phyloP scores from a whole-genome alignment of 179 eudicot species.

The Beta macrorhiza region DNA sequence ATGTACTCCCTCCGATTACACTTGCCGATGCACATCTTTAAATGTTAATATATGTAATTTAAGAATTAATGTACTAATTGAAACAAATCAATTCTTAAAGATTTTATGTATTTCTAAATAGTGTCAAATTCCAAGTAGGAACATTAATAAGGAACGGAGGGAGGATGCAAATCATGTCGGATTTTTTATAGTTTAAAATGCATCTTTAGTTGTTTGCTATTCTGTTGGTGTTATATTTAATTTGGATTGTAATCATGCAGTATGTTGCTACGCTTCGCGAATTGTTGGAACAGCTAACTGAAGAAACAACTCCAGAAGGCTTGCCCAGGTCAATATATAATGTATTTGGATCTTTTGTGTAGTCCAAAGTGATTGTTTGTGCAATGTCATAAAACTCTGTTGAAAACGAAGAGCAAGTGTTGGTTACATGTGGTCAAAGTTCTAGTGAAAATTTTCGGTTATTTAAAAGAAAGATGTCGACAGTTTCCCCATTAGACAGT shows the following conservation, averaged over 20 bases:
- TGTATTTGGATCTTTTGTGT: not conserved
- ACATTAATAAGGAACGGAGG: too few species aligned
- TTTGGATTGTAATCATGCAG: slow-evolving; percentile 36
- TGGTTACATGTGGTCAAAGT: not conserved
- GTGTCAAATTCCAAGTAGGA: too few species aligned
- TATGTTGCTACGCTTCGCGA: slow-evolving; percentile 84
- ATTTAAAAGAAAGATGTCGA: too few species aligned
- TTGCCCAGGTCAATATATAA: slow-evolving; percentile 57
- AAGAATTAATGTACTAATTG: too few species aligned
- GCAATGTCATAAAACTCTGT: not conserved
- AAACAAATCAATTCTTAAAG: too few species aligned
- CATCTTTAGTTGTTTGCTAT: not conserved
- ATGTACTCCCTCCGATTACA: slow-evolving; percentile 31
- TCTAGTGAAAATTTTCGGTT: not conserved
- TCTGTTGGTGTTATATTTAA: not conserved
- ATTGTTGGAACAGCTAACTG: slow-evolving; percentile 67
- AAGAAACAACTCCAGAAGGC: slow-evolving; percentile 72
- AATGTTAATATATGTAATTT: too few species aligned
- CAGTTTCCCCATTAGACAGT: too few species aligned
- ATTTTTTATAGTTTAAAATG: not conserved
- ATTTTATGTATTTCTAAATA: too few species aligned
- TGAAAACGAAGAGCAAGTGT: not conserved
- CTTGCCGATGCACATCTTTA: too few species aligned
- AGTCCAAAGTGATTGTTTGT: not conserved
- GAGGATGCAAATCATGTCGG: slow-evolving; percentile 20